Percentiles rank a stretch among this genome's conserved stretches.
Evolutionary conservation across 139 green algal species (phyloP).

Genomic region (Auxenochlorella pyrenoidosa): DNA sequence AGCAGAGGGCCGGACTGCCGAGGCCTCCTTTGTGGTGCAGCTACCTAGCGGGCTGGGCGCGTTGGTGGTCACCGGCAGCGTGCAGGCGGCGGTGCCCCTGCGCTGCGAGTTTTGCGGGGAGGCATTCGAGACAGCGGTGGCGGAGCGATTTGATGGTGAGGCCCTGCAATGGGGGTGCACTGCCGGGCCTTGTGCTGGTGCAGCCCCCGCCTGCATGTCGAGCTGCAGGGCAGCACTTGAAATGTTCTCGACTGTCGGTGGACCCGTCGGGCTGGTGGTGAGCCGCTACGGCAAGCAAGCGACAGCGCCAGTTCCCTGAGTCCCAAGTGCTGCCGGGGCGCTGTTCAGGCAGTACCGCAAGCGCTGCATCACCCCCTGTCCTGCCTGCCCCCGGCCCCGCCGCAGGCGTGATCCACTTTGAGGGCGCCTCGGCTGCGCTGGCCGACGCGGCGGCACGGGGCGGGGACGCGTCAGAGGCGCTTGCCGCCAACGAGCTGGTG

Average conservation of each 20-base stretch:
- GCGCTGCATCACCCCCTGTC: too few relatives aligned
- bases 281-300: too few relatives aligned
- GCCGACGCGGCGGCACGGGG: not conserved
- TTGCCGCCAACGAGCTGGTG: conserved; percentile 12
- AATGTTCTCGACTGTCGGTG: too few relatives aligned
- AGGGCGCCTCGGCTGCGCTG: not conserved
- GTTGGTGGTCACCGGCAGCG: conserved; percentile 11
- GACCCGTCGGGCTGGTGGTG: too few relatives aligned
- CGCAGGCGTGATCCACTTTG: not conserved
- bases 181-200: too few relatives aligned
- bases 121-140: not conserved
- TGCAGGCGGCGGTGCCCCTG: not conserved
- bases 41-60: conserved; percentile 3
- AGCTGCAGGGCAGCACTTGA: too few relatives aligned
- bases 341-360: too few relatives aligned
- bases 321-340: too few relatives aligned
- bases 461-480: not conserved
- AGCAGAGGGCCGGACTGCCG: not conserved
- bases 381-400: too few relatives aligned
- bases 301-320: too few relatives aligned
- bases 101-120: conserved; percentile 24
- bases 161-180: too few relatives aligned
- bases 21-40: not conserved
- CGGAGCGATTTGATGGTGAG: conserved; percentile 5
- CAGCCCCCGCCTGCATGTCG: too few relatives aligned